phyloP scores from a whole-genome alignment of 805 yeast genomes.

The Suhomyces tanzawaensis region DNA sequence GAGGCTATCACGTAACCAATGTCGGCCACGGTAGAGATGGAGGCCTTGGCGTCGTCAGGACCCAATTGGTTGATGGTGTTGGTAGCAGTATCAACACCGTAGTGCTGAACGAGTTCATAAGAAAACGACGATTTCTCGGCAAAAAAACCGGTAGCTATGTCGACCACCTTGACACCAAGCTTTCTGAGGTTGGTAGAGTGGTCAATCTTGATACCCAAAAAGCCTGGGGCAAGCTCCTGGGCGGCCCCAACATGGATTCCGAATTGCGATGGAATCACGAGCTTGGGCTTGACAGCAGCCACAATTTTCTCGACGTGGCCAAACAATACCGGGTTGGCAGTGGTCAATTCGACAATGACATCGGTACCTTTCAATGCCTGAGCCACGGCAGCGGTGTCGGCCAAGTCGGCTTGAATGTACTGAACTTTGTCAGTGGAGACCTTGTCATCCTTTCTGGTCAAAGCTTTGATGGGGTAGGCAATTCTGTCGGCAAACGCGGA shows the following conservation, averaged over 20 bases:
- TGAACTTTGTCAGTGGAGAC: constrained; percentile 34
- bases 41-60: constrained; percentile 32
- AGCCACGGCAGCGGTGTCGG: constrained; percentile 23
- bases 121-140: constrained; percentile 32
- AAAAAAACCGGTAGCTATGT: constrained; percentile 40
- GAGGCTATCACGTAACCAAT: constrained; percentile 17
- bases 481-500: constrained; percentile 41
- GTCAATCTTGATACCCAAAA: constrained; percentile 29
- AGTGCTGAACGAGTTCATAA: constrained; percentile 31
- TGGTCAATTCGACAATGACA: constrained; percentile 47
- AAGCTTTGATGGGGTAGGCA: constrained; percentile 48
- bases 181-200: constrained; percentile 29
- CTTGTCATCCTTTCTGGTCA: constrained; percentile 39
- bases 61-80: constrained; percentile 40
- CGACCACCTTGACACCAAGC: constrained; percentile 40
- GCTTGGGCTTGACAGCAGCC: constrained; percentile 42
- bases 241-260: constrained; percentile 45
- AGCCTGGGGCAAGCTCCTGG: constrained; percentile 30
- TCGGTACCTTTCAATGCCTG: constrained; percentile 47
- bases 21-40: constrained; percentile 31
- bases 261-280: constrained; percentile 60
- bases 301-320: constrained; percentile 39
- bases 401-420: constrained; percentile 36
- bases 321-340: constrained; percentile 29
- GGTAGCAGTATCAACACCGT: constrained; percentile 36